phyloP scores from a whole-genome alignment of 208 protist species.

The Vickermania ingenoplastis region DNA sequence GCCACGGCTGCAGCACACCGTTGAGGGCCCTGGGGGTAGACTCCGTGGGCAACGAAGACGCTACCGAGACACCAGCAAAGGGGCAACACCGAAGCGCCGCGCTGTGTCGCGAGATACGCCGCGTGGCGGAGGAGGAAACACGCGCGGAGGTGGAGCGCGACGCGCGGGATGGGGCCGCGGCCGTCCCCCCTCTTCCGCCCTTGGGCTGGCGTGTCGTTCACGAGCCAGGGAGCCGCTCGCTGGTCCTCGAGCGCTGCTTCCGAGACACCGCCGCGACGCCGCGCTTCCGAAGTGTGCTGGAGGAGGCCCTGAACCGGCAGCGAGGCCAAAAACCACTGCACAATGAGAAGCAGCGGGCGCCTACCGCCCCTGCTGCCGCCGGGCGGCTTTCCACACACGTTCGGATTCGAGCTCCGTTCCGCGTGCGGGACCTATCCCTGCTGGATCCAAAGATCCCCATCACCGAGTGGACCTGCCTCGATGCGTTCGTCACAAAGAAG shows the following conservation, averaged over 20 bases:
- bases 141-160: conserved; percentile 64
- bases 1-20: too few relatives aligned
- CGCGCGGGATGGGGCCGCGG: conserved; percentile 40
- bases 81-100: too few relatives aligned
- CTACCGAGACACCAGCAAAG: too few relatives aligned
- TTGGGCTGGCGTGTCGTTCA: conserved; percentile 57
- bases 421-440: conserved; percentile 58
- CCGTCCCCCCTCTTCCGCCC: conserved; percentile 66
- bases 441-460: conserved; percentile 35
- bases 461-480: conserved; percentile 66
- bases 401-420: conserved; percentile 57
- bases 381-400: conserved; percentile 36
- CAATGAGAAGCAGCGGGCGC: not conserved
- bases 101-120: conserved; percentile 7
- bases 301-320: conserved; percentile 12
- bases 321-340: not conserved
- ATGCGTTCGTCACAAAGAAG: conserved; percentile 57
- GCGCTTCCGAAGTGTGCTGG: conserved; percentile 58
- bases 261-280: not conserved
- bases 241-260: not conserved
- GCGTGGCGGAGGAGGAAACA: conserved; percentile 29
- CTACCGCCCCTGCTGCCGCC: not conserved
- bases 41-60: too few relatives aligned
- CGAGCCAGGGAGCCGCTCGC: conserved; percentile 1
- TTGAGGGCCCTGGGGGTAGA: too few relatives aligned